Base-by-base conservation (phyloP, 805 yeast genomes). In the Metschnikowia drakensbergensis region DNA sequence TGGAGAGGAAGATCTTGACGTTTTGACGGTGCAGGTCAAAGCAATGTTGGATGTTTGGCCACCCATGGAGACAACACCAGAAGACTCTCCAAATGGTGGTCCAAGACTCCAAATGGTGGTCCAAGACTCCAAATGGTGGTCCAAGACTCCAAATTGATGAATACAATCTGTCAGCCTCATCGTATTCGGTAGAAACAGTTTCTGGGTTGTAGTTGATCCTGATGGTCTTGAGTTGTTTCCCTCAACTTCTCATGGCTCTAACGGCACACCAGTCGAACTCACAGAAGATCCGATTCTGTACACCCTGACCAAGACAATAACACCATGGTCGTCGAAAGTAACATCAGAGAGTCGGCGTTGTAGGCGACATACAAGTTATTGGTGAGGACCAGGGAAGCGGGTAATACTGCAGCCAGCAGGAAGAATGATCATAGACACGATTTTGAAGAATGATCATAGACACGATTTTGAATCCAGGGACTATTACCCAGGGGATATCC, bases 211-310 rank as follows among this genome's bases (percentile, higher is more conserved):
- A 92, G 76, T 92, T 92, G 63, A 92, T 83, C 97, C 94, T 94
- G 64, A 94, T 85, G 37, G 98, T 92, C 76, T 90, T 92, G 64
- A 76, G 50, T 91, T 89, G 66, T 82, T 80, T 58, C 86, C n/a
- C 86, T 62, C 99, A 77, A 36, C 98, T 89, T 73, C 98, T 83
- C 54, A 90, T 94, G 41, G 98, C 94, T 56, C 96, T 82, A 50
- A 92, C 99, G 41, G 98, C 98, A 82, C 99, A 92, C 97, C 98
- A 92, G 74, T 92, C 99, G 66, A 92, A 92, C 72, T 92, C 99
- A 92, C 99, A 29, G 98, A 92, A 5, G 98, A 94, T 61, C 99
- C 99, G 66, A 92, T 92, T 75, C 99, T 84, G 80, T 92, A 92
- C 39, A 94, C 99, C 99, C 99, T 4, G 97, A 90, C 98, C 51